phyloP scores from a whole-genome alignment of 164 flowering plant genomes.

The Vitis amurensis region DNA sequence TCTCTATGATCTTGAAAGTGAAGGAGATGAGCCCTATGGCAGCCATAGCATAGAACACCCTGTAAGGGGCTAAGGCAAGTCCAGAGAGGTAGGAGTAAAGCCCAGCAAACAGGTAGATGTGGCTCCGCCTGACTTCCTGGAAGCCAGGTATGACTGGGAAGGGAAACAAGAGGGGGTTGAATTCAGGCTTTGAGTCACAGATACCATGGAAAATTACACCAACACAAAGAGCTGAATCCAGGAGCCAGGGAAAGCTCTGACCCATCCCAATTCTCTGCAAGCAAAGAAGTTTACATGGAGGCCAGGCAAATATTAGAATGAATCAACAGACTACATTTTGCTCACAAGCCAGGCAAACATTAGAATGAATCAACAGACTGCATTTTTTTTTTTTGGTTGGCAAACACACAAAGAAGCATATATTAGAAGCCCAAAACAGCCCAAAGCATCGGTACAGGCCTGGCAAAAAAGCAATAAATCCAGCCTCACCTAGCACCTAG shows the following conservation, averaged over 20 bases:
- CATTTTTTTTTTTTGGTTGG: no score
- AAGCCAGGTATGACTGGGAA: slow-evolving; percentile 35
- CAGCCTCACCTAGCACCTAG: no score
- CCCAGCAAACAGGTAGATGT: slow-evolving; percentile 71
- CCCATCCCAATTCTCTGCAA: slow-evolving; percentile 73
- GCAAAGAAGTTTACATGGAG: slow-evolving; percentile 11
- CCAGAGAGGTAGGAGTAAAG: slow-evolving; percentile 64
- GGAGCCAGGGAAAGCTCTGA: slow-evolving; percentile 71
- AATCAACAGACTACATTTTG: not conserved
- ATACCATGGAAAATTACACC: slow-evolving; percentile 81
- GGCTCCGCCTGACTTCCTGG: slow-evolving; percentile 49
- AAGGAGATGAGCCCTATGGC: slow-evolving; percentile 58
- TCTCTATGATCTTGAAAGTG: slow-evolving; percentile 45
- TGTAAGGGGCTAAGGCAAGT: slow-evolving; percentile 73
- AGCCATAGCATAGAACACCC: slow-evolving; percentile 80
- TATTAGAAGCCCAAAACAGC: no score
- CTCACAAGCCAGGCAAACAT: no score
- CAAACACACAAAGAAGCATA: no score
- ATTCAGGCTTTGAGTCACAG: slow-evolving; percentile 63
- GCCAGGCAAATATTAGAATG: not conserved
- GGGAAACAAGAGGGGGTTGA: slow-evolving; percentile 37
- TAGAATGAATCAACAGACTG: no score
- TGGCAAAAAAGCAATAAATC: no score
- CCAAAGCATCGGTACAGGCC: no score
- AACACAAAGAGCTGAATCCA: slow-evolving; percentile 70